A percentile compares a stretch with the other conserved stretches of the same genome.
These are phyloP conservation scores for Leishmania mexicana DNA, from an alignment of 208 protist species.

Conservation along the genomic window DNA sequence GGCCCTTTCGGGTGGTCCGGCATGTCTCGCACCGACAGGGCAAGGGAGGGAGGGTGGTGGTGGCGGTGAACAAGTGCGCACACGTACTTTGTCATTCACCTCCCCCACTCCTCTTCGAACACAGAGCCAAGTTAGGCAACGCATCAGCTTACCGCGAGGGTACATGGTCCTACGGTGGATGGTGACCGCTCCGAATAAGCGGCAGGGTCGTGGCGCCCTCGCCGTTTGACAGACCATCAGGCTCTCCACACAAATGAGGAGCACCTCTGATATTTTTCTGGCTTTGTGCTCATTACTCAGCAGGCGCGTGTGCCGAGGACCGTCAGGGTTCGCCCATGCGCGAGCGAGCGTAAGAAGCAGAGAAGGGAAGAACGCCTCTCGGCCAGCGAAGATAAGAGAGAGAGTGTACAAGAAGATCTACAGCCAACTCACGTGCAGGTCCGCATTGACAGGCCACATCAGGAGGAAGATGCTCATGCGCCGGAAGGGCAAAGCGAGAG, in stretches of 20 bases:
- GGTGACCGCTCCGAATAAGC: not conserved
- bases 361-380: no score
- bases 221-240: not conserved
- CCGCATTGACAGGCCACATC: not conserved
- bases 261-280: not conserved
- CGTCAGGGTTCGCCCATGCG: not conserved
- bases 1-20: not conserved
- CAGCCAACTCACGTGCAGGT: not conserved
- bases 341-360: not conserved
- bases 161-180: not conserved
- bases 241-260: not conserved
- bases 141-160: not conserved
- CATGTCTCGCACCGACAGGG: not conserved
- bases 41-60: not conserved
- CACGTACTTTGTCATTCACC: not conserved
- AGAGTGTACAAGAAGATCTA: not conserved
- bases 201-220: not conserved
- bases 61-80: not conserved
- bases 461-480: not conserved
- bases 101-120: not conserved
- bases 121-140: not conserved
- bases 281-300: not conserved
- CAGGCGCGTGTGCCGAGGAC: not conserved
- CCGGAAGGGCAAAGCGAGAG: not conserved
- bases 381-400: not conserved